Evolutionary conservation across 345 rosid species (phyloP).

Genomic region (Populus davidiana): DNA sequence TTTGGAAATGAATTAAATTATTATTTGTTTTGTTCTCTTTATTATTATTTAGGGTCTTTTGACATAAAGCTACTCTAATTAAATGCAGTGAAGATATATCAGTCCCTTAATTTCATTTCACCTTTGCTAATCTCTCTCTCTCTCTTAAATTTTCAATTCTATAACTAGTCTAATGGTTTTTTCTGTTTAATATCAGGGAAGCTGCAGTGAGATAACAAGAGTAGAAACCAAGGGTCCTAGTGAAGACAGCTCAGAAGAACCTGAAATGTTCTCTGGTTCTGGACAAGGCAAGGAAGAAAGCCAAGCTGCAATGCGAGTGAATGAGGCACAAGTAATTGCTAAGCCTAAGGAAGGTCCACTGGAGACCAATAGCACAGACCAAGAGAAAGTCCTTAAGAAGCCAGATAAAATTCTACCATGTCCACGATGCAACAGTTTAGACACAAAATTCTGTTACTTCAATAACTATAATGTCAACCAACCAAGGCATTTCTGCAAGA

Average conservation of each 20-base stretch:
- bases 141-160: neutral
- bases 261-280: conserved; percentile 14
- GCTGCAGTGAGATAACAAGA: conserved; percentile 19
- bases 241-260: conserved; percentile 15
- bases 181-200: conserved; percentile 26
- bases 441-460: conserved; percentile 92
- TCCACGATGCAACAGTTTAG: conserved; percentile 93
- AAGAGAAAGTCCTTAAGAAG: conserved; percentile 67
- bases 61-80: neutral
- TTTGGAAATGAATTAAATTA: neutral
- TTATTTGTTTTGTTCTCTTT: neutral
- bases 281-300: conserved; percentile 21
- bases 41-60: neutral
- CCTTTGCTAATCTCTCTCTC: neutral
- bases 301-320: conserved; percentile 10
- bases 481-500: conserved; percentile 90
- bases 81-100: neutral
- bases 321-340: conserved; percentile 20
- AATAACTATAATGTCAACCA: conserved; percentile 93
- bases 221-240: conserved; percentile 16
- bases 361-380: conserved; percentile 41
- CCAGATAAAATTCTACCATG: conserved; percentile 84
- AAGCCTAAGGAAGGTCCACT: conserved; percentile 46
- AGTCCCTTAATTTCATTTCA: neutral
- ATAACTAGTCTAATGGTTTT: neutral